Evolutionary conservation across 2,329 filamentous ascomycete genomes (phyloP), one percentile per base, ranked within the genome.

Genomic region (Hymenoscyphus scutula): DNA sequence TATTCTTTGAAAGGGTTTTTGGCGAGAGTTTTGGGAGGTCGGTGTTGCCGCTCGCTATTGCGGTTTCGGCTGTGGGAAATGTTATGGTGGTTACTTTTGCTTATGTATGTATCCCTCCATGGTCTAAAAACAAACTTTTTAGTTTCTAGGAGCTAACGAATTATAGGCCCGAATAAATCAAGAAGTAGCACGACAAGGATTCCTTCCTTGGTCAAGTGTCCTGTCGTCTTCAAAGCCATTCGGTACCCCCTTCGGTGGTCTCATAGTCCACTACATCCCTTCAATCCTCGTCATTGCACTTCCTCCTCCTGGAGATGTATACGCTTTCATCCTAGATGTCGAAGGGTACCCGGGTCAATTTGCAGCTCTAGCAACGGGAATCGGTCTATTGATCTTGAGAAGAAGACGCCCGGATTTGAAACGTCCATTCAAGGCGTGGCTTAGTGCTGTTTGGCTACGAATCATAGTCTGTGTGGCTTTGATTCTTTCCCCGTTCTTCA

Each of bases 241-340:
- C 55, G 60, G 62, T 17, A 63, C 63, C 37, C 75, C 75, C 1
- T 56, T 69, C 6, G 73, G 75, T 17, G 75, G 75, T n/a, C 73
- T 84, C 17, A 78, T 81, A 13, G 80, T 89, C 56, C 83, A 88
- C 65, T 88, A 85, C 70, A 77, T 87, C 29, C 85, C 85, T 19
- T 88, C 86, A 1, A 80, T 81, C 17, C 74, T 88, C 25, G 81
- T 84, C 2, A 84, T 81, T 23, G 76, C 82, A 0, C 77, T 82
- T 1, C 80, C 78, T 3, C 82, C 82, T 11, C 80, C 80, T 0
- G 75, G 75, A 1, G 68, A 71, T 38, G 67, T 71, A 10, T 72
- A 72, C 30, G 67, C 67, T 10, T 77, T 77, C 64, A 74, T 77
- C 8, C 72, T 77, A 41, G 74, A 77, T 59, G 72, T 77, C 4